phyloP scores from a whole-genome alignment of 148 eudicot species.

The Chenopodium album region DNA sequence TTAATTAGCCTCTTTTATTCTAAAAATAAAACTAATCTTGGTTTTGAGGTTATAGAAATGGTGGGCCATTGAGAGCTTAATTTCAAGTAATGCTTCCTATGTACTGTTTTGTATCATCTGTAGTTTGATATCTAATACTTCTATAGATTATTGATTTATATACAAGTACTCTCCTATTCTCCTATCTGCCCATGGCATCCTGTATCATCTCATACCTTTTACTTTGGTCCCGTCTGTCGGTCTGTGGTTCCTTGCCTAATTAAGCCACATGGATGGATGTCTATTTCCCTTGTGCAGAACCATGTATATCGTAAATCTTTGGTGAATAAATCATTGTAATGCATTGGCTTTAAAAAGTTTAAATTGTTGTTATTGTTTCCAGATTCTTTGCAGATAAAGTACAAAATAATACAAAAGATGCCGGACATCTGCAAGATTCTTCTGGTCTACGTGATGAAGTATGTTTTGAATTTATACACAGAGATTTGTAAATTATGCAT shows the following conservation, averaged over 20 bases:
- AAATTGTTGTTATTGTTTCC: slow-evolving; percentile 21
- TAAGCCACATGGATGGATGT: too few relatives aligned
- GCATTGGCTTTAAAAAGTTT: not conserved
- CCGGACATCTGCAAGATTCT: slow-evolving; percentile 59
- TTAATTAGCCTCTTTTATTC: not conserved
- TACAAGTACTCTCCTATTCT: not conserved
- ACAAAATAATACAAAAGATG: slow-evolving; percentile 41
- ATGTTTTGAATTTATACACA: slow-evolving; percentile 19
- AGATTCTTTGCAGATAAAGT: slow-evolving; percentile 64
- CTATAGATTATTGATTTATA: not conserved
- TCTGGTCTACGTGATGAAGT: slow-evolving; percentile 88
- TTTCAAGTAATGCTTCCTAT: not conserved
- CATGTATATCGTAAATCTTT: not conserved
- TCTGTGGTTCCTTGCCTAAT: not conserved
- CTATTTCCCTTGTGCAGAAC: not conserved
- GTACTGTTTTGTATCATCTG: not conserved
- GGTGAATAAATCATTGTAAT: not conserved
- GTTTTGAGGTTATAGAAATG: not conserved
- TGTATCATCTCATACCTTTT: not conserved
- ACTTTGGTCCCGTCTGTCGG: not conserved
- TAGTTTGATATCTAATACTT: too few relatives aligned
- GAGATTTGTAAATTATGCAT: not conserved
- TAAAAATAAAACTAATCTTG: not conserved
- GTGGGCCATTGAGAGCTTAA: not conserved
- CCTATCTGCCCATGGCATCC: not conserved